Evolutionary conservation across 306 rosid genomes (phyloP).

Genomic region (Rosa chinensis): DNA sequence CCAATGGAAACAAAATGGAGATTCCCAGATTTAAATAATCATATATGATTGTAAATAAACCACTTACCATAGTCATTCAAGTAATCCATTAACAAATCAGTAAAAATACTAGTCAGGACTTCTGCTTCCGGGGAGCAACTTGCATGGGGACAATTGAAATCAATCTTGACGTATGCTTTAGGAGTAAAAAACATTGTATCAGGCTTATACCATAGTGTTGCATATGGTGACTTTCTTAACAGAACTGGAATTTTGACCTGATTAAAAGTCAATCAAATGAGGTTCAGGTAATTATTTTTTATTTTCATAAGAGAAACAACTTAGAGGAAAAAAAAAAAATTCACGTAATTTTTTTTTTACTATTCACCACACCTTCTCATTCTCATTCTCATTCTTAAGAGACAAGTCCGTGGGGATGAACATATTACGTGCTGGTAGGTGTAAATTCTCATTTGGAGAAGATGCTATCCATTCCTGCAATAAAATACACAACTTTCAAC

Average conservation of each 20-base stretch:
- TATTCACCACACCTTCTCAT: slow-evolving; percentile 52
- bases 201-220: slow-evolving; percentile 86
- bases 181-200: slow-evolving; percentile 81
- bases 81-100: slow-evolving; percentile 79
- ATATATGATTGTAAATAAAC: neutral
- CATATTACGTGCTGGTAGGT: slow-evolving; percentile 73
- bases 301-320: neutral
- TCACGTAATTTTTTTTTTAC: neutral
- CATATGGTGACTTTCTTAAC: slow-evolving; percentile 61
- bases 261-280: slow-evolving; percentile 30
- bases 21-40: neutral
- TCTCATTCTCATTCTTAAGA: slow-evolving; percentile 54
- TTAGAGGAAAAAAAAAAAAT: neutral
- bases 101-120: slow-evolving; percentile 67
- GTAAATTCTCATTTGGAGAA: slow-evolving; percentile 66
- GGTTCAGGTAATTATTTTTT: neutral
- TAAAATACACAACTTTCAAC: slow-evolving; percentile 25
- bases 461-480: slow-evolving; percentile 80
- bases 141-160: slow-evolving; percentile 81
- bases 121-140: slow-evolving; percentile 79
- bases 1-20: neutral
- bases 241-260: slow-evolving; percentile 78
- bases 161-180: slow-evolving; percentile 77
- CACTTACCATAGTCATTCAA: slow-evolving; percentile 86
- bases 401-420: slow-evolving; percentile 91